Evolutionary conservation across 805 yeast genomes (phyloP), one percentile per base, ranked within the genome.

Genomic region (Komagataella kurtzmanii): DNA sequence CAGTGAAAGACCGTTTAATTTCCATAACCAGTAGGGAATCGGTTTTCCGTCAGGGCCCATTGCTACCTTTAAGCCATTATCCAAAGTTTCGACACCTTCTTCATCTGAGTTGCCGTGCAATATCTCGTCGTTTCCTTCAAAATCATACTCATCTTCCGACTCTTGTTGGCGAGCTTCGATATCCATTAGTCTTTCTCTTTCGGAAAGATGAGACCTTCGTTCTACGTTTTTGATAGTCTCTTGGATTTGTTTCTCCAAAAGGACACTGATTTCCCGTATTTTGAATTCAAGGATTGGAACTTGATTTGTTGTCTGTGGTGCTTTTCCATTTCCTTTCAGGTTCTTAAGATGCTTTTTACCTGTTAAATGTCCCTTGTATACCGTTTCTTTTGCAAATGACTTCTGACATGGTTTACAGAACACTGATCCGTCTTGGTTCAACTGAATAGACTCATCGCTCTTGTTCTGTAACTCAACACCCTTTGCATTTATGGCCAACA

Each of bases 11-110:
- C 99, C 99, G 59, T 88, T 89, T 47, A 90, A 70, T 64, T 90
- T 93, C 72, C 80, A 90, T 24, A 93, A 70, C 99, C 99, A 93
- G 51, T 74, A 80, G 1, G 99, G 99, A 24, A 93, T 88, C 0
- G 97, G 97, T 45, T 75, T 76, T 0, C 97, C 97, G 65, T 90
- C 97, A 17, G 86, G 76, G 0, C 96, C 98, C 0, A 87, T 50
- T 0, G 96, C 96, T 52, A 87, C 64, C 52, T 83, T 78, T 52
- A 77, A 68, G 7, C 60, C 68, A 40, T 62, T 64, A 5, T 65
- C 70, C 10, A 65, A 72, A 8, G 61, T 68, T 1, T 66, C 71
- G 12, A 61, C 65, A 3, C 55, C 59, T 2, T 58, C 61, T n/a
- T 58, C 64, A 3, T 54, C 57, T 6, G 57, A 55, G 2, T 58